Evolutionary conservation across 371 early-diverging fungal species (phyloP).

Genomic region (Mucor plumbeus): DNA sequence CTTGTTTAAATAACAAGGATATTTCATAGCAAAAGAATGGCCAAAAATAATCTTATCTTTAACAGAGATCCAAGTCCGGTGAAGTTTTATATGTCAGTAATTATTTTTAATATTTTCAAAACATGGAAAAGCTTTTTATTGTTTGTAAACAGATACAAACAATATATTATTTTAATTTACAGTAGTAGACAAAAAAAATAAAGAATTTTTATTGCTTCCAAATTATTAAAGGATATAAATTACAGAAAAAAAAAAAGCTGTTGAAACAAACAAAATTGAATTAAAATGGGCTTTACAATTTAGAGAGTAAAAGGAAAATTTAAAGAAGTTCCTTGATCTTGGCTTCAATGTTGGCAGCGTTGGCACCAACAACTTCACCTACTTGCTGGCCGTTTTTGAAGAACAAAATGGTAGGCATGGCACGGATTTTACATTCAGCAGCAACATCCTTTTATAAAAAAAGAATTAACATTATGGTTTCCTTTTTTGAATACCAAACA

Average conservation of each 20-base stretch:
- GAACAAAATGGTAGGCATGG: slow-evolving; percentile 94
- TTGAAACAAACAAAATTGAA: neutral
- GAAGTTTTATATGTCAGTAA: too few relatives aligned
- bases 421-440: slow-evolving; percentile 65
- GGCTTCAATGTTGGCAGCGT: slow-evolving; percentile 33
- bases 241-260: neutral
- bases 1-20: too few relatives aligned
- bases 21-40: too few relatives aligned
- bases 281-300: neutral
- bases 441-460: slow-evolving; percentile 66
- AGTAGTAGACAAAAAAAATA: neutral
- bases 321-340: slow-evolving; percentile 22
- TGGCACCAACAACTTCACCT: slow-evolving; percentile 78
- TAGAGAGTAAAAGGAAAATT: too few relatives aligned
- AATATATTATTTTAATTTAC: neutral
- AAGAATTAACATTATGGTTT: neutral
- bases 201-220: neutral
- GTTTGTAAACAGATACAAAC: neutral
- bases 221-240: neutral
- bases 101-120: neutral
- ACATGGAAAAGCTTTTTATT: neutral
- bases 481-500: neutral
- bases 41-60: neutral
- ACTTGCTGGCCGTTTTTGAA: slow-evolving; percentile 76
- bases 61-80: neutral